Base-by-base conservation (phyloP, 306 rosid species). In the Vicia sativa region DNA sequence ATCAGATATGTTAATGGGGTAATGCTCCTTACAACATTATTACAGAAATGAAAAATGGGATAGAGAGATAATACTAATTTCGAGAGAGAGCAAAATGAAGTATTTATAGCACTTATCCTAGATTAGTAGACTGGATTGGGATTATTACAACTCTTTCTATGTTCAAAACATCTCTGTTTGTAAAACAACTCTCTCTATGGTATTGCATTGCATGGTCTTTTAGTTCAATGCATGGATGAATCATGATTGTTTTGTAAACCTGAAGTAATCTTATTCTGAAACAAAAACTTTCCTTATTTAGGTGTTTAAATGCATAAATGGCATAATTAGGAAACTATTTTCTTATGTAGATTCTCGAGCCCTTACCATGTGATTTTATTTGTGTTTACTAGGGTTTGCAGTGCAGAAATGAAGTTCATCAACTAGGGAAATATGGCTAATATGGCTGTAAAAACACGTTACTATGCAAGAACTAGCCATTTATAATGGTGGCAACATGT, bases 401-500 rank as follows among this genome's bases (percentile, higher is more conserved):
- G 70, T 57, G 77, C 53, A 25, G 70, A 15, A 35, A 9, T 64
- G 65, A 60, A 71, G 68, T 79, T 71, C 18, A 42, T 41, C 66
- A 23, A 43, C 65, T 62, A 41, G 46, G 50, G 34, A 68, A 71
- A 71, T 68, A 58, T 63, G 65, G 37, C 49, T 66, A n/a, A n/a
- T n/a, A n/a, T n/a, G n/a, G n/a, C n/a, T n/a, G 72, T 57, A 55
- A 62, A 77, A 46, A 61, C 71, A 57, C 4, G 46, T 41, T 38
- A 46, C 82, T 38, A 5, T 35, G 71, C 44, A 56, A 53, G 68
- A 56, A 44, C 41, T 63, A 37, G 75, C 75, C 52, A 75, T 76
- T 68, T 45, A 16, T 73, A 43, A 74, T 63, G 77, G 61, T 74
- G 56, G 59, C 62, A 71, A 21, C 62, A 84, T 79, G 77, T 74